Base-by-base conservation (phyloP, 441 rosid genomes). In the Hura crepitans region DNA sequence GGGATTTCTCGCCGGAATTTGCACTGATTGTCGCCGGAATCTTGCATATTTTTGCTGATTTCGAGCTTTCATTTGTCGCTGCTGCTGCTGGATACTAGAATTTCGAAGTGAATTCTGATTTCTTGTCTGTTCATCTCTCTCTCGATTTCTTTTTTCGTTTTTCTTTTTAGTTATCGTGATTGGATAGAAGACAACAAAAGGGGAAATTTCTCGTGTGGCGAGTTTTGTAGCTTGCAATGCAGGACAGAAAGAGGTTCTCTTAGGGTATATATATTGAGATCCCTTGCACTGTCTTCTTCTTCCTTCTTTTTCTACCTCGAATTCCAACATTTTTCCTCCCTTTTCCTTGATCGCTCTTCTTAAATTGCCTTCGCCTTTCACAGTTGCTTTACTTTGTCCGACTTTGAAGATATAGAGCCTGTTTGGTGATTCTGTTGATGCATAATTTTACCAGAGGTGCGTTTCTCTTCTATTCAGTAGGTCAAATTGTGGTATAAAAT, bases 1-100 rank as follows among this genome's bases (percentile, higher is more conserved):
- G 84, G 69, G 71, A 74, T 70, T 68, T 81, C 86, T 75, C 78
- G 77, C 86, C 91, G 93, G 89, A 72, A 64, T 49, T 69, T 60
- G 71, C 70, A 7, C 18, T 50, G 1, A 5, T 1, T 6, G 0
- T 60, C 28, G 25, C 51, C 33, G 28, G 14, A 46, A 31, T 70
- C 62, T 22, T n/a, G 12, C 62, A 23, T 33, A 33, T 14, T 43
- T 50, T 28, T 56, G 33, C 35, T 28, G 57, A 11, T 27, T 51
- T 51, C 56, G 43, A 14, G 39, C 73, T 65, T 43, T n/a, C 39
- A 61, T 5, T 47, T 59, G n/a, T 25, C 33, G 27, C 54, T 20
- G 42, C 59, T 58, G 60, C 54, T 43, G 54, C 62, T 53, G 66
- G 65, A 49, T 66, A 74, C 53, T 74, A 66, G 78, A 71, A 74